Percentiles rank a stretch among this genome's conserved stretches.
Conservation (phyloP, 2,329 filamentous ascomycete species). For the Emmonsiellopsis sp. region DNA sequence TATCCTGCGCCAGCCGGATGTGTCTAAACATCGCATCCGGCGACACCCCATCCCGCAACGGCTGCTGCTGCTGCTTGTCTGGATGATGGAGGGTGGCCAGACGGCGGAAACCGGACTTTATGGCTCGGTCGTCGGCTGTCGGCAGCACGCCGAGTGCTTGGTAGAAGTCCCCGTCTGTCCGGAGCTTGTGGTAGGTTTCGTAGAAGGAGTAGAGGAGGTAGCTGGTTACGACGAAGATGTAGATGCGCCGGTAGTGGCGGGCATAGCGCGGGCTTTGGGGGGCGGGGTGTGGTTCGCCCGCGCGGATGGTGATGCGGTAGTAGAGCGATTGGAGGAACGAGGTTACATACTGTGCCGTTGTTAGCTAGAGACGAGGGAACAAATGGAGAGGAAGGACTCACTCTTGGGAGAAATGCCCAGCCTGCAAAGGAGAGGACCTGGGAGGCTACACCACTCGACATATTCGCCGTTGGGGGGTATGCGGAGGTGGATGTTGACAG, state of each 20-base stretch:
- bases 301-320: constrained; percentile 82
- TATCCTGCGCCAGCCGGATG: constrained; percentile 75
- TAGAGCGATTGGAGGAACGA: constrained; percentile 70
- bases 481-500: background rate
- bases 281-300: constrained; percentile 66
- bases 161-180: constrained; percentile 67
- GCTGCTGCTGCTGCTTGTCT: constrained; percentile 58
- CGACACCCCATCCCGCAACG: constrained; percentile 18
- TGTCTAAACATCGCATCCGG: constrained; percentile 61
- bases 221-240: constrained; percentile 68
- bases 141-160: constrained; percentile 62
- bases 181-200: constrained; percentile 78
- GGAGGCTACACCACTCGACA: constrained; percentile 28
- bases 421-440: constrained; percentile 47
- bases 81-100: constrained; percentile 65
- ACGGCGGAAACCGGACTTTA: constrained; percentile 78
- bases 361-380: background rate
- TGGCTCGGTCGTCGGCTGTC: constrained; percentile 59
- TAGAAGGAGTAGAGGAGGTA: constrained; percentile 91
- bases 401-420: constrained; percentile 55
- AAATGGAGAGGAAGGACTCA: constrained; percentile 26
- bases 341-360: constrained; percentile 56
- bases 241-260: constrained; percentile 70
- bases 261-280: constrained; percentile 60
- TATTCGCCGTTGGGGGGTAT: constrained; percentile 5